phyloP scores from a whole-genome alignment of 1,284 basidiomycete species.

The Prillingera fragicola region DNA sequence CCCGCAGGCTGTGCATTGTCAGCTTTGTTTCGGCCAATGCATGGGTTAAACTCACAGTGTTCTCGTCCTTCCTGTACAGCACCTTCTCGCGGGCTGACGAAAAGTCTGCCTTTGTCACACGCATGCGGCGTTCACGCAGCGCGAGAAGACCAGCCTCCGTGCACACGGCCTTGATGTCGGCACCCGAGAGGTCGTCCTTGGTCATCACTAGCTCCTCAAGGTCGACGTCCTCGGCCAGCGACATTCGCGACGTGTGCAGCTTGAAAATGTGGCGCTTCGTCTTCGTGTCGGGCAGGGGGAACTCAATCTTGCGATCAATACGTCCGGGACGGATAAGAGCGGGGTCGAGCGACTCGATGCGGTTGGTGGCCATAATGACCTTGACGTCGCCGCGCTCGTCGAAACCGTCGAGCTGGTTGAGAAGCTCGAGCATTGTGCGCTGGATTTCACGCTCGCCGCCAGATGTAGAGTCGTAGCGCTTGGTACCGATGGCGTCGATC shows the following conservation, averaged over 20 bases:
- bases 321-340: constrained; percentile 96
- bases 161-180: constrained; percentile 97
- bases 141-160: constrained; percentile 95
- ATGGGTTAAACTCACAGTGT: constrained; percentile 54
- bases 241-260: constrained; percentile 96
- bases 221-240: constrained; percentile 82
- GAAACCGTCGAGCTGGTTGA: constrained; percentile 75
- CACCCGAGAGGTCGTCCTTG: constrained; percentile 94
- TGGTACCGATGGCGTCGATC: constrained; percentile 97
- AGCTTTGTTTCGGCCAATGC: neutral
- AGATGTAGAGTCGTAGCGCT: constrained; percentile 93
- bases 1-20: constrained; percentile 29
- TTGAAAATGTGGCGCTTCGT: constrained; percentile 98
- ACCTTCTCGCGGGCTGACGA: constrained; percentile 84
- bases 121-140: constrained; percentile 89
- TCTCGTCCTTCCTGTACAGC: constrained; percentile 88
- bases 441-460: constrained; percentile 98
- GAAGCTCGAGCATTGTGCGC: constrained; percentile 94
- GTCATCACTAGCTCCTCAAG: constrained; percentile 93
- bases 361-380: constrained; percentile 57
- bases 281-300: constrained; percentile 89
- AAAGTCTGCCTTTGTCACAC: constrained; percentile 89
- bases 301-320: constrained; percentile 95
- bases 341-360: constrained; percentile 89
- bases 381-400: constrained; percentile 99